These are phyloP conservation scores for Chloropicon primus DNA, from an alignment of 139 green algal genomes.

Conservation along the genomic window DNA sequence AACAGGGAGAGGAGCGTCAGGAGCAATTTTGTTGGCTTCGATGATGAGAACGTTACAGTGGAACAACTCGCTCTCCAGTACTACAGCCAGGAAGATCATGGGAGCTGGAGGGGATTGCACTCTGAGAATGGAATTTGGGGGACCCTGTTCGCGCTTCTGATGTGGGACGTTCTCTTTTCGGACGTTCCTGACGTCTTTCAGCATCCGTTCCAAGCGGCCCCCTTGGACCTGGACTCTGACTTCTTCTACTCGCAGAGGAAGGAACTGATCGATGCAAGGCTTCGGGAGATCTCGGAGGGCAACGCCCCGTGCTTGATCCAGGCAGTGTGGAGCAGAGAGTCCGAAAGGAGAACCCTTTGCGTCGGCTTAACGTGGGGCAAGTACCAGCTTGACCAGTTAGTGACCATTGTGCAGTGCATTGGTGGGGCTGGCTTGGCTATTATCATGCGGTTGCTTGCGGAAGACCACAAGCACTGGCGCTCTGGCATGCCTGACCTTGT, in stretches of 20 bases:
- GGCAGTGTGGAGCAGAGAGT: conserved; percentile 28
- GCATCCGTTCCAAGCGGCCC: conserved; percentile 55
- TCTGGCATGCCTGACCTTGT: conserved; percentile 77
- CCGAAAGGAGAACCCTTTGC: conserved; percentile 17
- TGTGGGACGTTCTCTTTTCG: conserved; percentile 55
- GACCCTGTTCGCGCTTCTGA: conserved; percentile 61
- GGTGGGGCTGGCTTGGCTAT: conserved; percentile 44
- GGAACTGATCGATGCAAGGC: conserved; percentile 29
- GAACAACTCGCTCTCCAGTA: conserved; percentile 64
- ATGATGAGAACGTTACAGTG: conserved; percentile 25
- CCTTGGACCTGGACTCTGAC: conserved; percentile 60
- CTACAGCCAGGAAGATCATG: conserved; percentile 49
- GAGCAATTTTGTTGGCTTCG: conserved; percentile 26
- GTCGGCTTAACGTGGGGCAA: conserved; percentile 59
- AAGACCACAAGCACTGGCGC: conserved; percentile 47
- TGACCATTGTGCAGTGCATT: conserved; percentile 53
- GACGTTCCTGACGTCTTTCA: conserved; percentile 34
- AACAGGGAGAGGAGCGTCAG: conserved; percentile 21
- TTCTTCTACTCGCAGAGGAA: conserved; percentile 52
- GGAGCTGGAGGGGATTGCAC: conserved; percentile 58
- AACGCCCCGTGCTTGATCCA: conserved; percentile 20
- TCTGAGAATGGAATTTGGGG: conserved; percentile 62
- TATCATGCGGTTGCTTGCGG: conserved; percentile 53
- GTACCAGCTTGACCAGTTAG: conserved; percentile 39
- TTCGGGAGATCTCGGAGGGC: conserved; percentile 24